Conservation (phyloP, 2,329 filamentous ascomycete genomes). For the Arthrinium puccinioides region DNA sequence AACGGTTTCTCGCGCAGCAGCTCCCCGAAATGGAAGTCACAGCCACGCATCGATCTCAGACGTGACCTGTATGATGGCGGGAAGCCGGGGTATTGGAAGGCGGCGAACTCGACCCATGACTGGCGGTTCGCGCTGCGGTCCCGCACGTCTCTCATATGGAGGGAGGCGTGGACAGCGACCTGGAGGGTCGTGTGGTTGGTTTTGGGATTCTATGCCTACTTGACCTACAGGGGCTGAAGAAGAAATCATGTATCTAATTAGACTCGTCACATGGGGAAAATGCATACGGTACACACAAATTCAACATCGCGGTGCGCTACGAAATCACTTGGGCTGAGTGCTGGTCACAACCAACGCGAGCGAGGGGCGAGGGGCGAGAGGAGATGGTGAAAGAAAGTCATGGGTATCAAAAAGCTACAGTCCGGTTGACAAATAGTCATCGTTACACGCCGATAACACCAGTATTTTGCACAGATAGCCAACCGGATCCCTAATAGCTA, state of each 20-base stretch:
- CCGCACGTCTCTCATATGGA: constrained; percentile 37
- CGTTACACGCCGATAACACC: too few species aligned
- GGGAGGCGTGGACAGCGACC: constrained; percentile 55
- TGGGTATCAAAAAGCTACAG: too few species aligned
- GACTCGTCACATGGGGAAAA: too few species aligned
- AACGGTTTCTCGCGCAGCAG: constrained; percentile 15
- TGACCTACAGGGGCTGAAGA: constrained; percentile 53
- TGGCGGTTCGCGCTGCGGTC: constrained; percentile 8
- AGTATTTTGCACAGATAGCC: too few species aligned
- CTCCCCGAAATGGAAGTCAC: constrained; percentile 17
- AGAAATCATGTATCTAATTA: too few species aligned
- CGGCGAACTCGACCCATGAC: constrained; percentile 14
- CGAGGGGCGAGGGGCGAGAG: too few species aligned
- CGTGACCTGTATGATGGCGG: constrained; percentile 36
- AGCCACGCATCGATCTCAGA: constrained; percentile 45
- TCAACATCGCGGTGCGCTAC: too few species aligned
- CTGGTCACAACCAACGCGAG: too few species aligned
- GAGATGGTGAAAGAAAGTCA: too few species aligned
- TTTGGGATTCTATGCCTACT: constrained; percentile 56
- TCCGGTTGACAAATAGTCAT: too few species aligned
- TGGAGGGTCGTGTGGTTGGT: constrained; percentile 59
- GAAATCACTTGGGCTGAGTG: too few species aligned
- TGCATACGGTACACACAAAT: too few species aligned
- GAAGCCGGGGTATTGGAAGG: constrained; percentile 22
- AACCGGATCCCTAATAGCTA: constrained; percentile 52